These are phyloP conservation scores for Groenewaldozyma tartarivorans DNA, from an alignment of 805 yeast species.

Conservation along the genomic window DNA sequence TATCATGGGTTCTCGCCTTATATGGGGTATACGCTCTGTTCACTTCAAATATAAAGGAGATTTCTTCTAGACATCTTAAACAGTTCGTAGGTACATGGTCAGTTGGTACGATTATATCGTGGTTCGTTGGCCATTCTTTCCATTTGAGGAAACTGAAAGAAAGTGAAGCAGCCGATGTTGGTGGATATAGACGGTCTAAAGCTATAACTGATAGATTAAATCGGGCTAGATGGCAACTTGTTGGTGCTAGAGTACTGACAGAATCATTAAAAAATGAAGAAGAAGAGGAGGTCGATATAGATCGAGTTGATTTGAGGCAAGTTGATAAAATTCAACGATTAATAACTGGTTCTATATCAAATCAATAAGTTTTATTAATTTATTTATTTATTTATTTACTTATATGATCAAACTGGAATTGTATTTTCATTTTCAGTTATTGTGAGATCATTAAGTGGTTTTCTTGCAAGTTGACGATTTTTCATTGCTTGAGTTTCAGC, in stretches of 20 bases:
- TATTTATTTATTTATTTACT: neutral
- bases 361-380: neutral
- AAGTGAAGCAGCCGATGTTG: no score
- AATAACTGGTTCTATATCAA: neutral
- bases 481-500: neutral
- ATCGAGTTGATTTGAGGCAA: neutral
- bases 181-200: neutral
- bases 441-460: no score
- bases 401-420: no score
- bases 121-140: no score
- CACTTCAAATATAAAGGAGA: no score
- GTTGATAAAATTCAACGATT: neutral
- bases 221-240: neutral
- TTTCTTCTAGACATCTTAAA: no score
- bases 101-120: no score
- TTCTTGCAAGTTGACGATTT: neutral
- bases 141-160: no score
- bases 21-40: no score
- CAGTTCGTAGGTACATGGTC: no score
- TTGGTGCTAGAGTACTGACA: neutral
- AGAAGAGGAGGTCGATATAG: neutral
- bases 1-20: no score
- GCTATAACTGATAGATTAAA: neutral
- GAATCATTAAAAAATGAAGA: neutral
- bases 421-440: no score